Percentiles rank a stretch among this genome's conserved stretches.
phyloP scores from a whole-genome alignment of 208 protist genomes.

The Leishmania major region DNA sequence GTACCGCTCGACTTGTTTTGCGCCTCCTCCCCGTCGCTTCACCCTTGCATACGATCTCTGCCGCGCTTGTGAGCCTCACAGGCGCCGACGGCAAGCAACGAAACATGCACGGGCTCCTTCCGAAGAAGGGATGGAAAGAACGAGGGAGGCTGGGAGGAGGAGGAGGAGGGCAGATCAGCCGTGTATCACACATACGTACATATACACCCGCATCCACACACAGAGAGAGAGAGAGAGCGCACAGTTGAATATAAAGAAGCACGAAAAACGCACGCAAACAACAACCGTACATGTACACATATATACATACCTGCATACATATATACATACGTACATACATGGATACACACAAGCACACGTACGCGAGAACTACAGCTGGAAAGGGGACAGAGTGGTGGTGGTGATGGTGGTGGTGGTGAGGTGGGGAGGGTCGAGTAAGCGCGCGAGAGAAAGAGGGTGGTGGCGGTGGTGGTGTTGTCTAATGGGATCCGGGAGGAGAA shows the following conservation, averaged over 20 bases:
- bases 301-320: not conserved
- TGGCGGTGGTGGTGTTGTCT: no score
- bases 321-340: not conserved
- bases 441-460: no score
- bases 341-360: not conserved
- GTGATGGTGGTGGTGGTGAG: not conserved
- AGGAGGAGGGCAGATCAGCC: no score
- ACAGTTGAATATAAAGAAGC: not conserved
- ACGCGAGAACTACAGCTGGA: not conserved
- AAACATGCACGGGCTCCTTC: no score
- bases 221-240: not conserved
- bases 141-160: not conserved
- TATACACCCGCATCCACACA: not conserved
- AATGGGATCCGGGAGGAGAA: no score
- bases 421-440: no score
- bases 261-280: not conserved
- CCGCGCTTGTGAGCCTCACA: not conserved
- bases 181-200: no score
- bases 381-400: not conserved
- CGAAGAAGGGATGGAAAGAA: not conserved
- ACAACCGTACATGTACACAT: not conserved
- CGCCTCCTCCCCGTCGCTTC: not conserved
- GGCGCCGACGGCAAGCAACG: not conserved
- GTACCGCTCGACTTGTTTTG: not conserved
- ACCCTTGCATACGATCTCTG: no score